Percentiles rank a stretch among this genome's conserved stretches.
These are phyloP conservation scores for Penicillium goetzii DNA, from an alignment of 495 filamentous ascomycete genomes.

Conservation along the genomic window DNA sequence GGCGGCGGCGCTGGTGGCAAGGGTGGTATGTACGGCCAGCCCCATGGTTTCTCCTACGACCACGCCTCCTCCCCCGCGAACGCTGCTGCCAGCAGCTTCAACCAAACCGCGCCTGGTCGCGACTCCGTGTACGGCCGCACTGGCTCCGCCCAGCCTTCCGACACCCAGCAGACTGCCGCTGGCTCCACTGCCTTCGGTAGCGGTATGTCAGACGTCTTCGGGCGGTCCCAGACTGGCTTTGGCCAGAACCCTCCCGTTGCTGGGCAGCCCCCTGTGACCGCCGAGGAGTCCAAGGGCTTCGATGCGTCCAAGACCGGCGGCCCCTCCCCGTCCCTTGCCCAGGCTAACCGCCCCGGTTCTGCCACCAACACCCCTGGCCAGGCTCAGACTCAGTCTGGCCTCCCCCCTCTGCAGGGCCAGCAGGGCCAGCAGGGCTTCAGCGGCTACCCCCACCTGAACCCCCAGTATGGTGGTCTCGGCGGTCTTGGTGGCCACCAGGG, in stretches of 20 bases:
- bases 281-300: constrained; percentile 77
- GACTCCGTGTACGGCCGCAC: constrained; percentile 81
- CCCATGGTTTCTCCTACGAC: constrained; percentile 81
- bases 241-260: constrained; percentile 68
- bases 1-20: constrained; percentile 57
- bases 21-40: constrained; percentile 78
- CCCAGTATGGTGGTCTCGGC: constrained; percentile 73
- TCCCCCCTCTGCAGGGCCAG: constrained; percentile 77
- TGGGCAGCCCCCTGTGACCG: constrained; percentile 62
- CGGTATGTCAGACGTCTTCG: constrained; percentile 78
- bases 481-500: constrained; percentile 68
- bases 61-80: constrained; percentile 76
- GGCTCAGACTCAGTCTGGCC: constrained; percentile 56
- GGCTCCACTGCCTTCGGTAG: constrained; percentile 65
- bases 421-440: constrained; percentile 69
- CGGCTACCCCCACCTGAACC: constrained; percentile 75
- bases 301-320: constrained; percentile 75
- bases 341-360: constrained; percentile 80
- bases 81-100: constrained; percentile 63
- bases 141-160: constrained; percentile 71
- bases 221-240: constrained; percentile 68
- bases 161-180: constrained; percentile 63
- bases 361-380: constrained; percentile 76
- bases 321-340: constrained; percentile 82
- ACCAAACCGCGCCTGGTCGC: constrained; percentile 63